phyloP scores from a whole-genome alignment of 2,329 filamentous ascomycete species.

The Gnomoniopsis smithogilvyi region DNA sequence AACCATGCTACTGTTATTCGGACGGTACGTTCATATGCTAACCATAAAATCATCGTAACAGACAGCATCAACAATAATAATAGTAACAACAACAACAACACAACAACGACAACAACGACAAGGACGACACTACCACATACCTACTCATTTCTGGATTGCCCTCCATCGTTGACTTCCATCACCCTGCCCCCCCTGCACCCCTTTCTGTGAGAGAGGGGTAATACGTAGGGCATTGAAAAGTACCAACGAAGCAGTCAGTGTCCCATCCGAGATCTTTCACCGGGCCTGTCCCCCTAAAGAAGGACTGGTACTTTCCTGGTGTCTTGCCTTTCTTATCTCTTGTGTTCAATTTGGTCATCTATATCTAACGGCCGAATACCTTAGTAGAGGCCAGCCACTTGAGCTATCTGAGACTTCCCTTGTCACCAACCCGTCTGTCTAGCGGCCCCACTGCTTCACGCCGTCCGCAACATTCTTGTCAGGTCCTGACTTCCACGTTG shows the following conservation, averaged over 20 bases:
- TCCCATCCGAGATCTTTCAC: background rate
- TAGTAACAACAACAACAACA: too few relatives aligned
- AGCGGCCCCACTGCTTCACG: background rate
- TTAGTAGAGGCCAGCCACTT: background rate
- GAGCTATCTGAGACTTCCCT: background rate
- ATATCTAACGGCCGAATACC: background rate
- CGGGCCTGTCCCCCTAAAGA: too few relatives aligned
- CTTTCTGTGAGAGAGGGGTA: background rate
- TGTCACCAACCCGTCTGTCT: background rate
- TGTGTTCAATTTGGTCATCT: constrained; percentile 4
- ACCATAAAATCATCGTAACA: background rate
- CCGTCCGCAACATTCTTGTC: background rate
- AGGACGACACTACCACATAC: background rate
- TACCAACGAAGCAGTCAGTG: background rate
- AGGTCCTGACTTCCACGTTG: background rate
- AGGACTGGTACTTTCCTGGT: background rate
- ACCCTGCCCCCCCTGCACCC: too few relatives aligned
- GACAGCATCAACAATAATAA: background rate
- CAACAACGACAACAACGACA: too few relatives aligned
- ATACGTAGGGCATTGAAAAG: background rate
- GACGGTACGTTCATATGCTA: background rate
- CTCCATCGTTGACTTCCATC: background rate
- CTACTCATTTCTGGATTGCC: background rate
- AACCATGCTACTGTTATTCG: background rate
- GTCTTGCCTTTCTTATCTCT: constrained; percentile 6